Percentiles rank a stretch among this genome's conserved stretches.
phyloP scores from a whole-genome alignment of 257 asterid species.

The Thymus quinquecostatus region DNA sequence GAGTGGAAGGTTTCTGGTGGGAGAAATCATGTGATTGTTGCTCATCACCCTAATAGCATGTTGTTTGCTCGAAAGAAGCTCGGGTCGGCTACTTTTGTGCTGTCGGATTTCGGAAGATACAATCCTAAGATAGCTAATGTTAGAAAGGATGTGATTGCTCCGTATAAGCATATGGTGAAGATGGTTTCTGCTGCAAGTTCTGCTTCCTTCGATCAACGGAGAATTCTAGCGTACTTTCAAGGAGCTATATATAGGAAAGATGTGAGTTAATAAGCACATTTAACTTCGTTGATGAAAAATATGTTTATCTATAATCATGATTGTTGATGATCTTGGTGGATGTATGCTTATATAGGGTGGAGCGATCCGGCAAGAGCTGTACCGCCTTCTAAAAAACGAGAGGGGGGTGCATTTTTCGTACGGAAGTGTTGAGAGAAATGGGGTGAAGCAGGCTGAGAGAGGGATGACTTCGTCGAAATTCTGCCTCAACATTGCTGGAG shows the following conservation, averaged over 20 bases:
- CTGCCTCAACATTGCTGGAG: slow-evolving; percentile 87
- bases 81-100: slow-evolving; percentile 67
- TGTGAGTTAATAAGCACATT: slow-evolving; percentile 47
- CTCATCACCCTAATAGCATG: slow-evolving; percentile 89
- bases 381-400: slow-evolving; percentile 68
- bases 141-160: slow-evolving; percentile 82
- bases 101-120: slow-evolving; percentile 83
- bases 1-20: slow-evolving; percentile 70
- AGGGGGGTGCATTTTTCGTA: slow-evolving; percentile 65
- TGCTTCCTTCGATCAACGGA: slow-evolving; percentile 49
- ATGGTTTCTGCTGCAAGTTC: slow-evolving; percentile 44
- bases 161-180: slow-evolving; percentile 85
- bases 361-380: slow-evolving; percentile 66
- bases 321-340: neutral
- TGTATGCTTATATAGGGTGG: slow-evolving; percentile 60
- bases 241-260: slow-evolving; percentile 87
- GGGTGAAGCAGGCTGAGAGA: slow-evolving; percentile 54
- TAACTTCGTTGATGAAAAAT: too few species aligned
- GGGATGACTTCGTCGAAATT: slow-evolving; percentile 87
- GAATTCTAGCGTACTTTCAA: slow-evolving; percentile 63
- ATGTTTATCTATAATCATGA: neutral
- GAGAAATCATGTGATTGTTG: slow-evolving; percentile 71
- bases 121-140: slow-evolving; percentile 58
- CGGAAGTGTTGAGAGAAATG: slow-evolving; percentile 63
- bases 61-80: slow-evolving; percentile 59